Evolutionary conservation across 176 grass and related monocot species (phyloP).

Genomic region (Saccharum officinarum): DNA sequence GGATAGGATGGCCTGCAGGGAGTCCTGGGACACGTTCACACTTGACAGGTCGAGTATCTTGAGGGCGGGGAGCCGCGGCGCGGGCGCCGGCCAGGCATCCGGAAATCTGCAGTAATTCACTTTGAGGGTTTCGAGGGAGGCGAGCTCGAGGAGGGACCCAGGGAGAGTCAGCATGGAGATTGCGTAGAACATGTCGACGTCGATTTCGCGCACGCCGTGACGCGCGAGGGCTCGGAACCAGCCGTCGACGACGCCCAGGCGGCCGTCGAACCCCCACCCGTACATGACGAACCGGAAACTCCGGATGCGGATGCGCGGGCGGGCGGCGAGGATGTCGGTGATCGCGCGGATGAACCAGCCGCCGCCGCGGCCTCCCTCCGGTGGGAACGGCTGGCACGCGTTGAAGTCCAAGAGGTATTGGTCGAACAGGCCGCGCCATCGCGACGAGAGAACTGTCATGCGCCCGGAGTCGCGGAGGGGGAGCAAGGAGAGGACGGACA

Average conservation of each 20-base stretch:
- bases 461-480: constrained; percentile 47
- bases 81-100: not conserved
- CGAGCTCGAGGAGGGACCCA: constrained; percentile 12
- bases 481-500: constrained; percentile 38
- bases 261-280: constrained; percentile 23
- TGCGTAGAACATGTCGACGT: constrained; percentile 48
- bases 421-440: constrained; percentile 47
- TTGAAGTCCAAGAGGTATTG: constrained; percentile 42
- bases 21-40: constrained; percentile 16
- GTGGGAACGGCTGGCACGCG: constrained; percentile 52
- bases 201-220: constrained; percentile 23
- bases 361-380: constrained; percentile 32
- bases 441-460: constrained; percentile 29
- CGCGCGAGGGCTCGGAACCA: constrained; percentile 37
- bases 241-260: constrained; percentile 1
- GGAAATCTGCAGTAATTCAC: constrained; percentile 26
- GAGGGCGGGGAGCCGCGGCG: constrained; percentile 26
- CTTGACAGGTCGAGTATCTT: constrained; percentile 32
- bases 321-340: constrained; percentile 37
- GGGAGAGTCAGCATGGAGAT: not conserved
- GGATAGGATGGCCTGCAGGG: constrained; percentile 28
- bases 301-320: constrained; percentile 27
- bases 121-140: constrained; percentile 44
- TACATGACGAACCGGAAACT: constrained; percentile 54
- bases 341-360: constrained; percentile 36